Percentiles rank a stretch among this genome's conserved stretches.
Conservation (phyloP, 148 eudicot species). For the Gaultheria prostrata region DNA sequence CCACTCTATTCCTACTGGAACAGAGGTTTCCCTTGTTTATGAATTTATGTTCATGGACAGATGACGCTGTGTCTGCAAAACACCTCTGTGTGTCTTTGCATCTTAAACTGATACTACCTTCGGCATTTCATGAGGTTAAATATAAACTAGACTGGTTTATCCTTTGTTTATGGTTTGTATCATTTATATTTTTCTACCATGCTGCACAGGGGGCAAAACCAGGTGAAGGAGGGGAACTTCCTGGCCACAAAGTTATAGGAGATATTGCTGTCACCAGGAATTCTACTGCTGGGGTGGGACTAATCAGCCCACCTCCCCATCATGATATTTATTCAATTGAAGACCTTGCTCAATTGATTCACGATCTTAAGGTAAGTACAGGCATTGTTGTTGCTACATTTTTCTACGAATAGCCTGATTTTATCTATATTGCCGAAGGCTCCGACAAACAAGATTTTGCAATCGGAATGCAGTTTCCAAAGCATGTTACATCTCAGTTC, state of each 20-base stretch:
- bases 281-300: conserved; percentile 98
- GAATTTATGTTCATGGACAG: conserved; percentile 73
- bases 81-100: conserved; percentile 66
- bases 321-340: conserved; percentile 98
- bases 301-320: conserved; percentile 99
- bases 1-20: conserved; percentile 39
- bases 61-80: conserved; percentile 60
- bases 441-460: background rate
- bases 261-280: conserved; percentile 94
- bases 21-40: conserved; percentile 68
- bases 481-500: background rate
- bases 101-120: conserved; percentile 61
- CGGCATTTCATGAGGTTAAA: conserved; percentile 69
- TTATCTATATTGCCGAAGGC: conserved; percentile 7
- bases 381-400: background rate
- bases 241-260: conserved; percentile 98
- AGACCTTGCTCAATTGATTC: conserved; percentile 94
- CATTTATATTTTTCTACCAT: conserved; percentile 10
- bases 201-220: conserved; percentile 90
- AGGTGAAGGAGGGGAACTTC: conserved; percentile 99
- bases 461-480: background rate
- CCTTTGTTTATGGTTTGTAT: conserved; percentile 7
- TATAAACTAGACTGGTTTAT: conserved; percentile 23
- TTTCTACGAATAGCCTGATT: background rate
- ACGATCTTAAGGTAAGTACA: conserved; percentile 81